These are phyloP conservation scores for Scleroderma citrinum DNA, from an alignment of 768 basidiomycete species.

Conservation along the genomic window DNA sequence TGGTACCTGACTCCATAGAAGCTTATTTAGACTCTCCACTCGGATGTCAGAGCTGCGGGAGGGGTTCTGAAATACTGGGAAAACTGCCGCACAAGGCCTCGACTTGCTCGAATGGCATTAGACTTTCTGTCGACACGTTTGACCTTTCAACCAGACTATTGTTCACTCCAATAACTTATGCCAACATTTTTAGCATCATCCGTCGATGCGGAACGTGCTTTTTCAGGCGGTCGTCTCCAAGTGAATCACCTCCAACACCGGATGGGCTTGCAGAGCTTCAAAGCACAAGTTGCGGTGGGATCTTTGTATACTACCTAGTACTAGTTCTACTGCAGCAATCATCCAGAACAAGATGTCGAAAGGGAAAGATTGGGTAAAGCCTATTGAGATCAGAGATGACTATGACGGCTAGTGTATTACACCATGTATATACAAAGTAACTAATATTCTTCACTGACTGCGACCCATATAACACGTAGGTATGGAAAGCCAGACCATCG, in stretches of 20 bases:
- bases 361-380: background rate
- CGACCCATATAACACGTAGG: no score
- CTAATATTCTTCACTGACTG: no score
- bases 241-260: slow-evolving; percentile 30
- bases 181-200: slow-evolving; percentile 1
- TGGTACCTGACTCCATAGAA: background rate
- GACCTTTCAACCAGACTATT: background rate
- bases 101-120: slow-evolving; percentile 19
- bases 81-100: slow-evolving; percentile 3
- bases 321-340: background rate
- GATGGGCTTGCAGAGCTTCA: slow-evolving; percentile 31
- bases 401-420: background rate
- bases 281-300: slow-evolving; percentile 27
- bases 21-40: slow-evolving; percentile 4
- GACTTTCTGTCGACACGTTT: slow-evolving; percentile 23
- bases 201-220: slow-evolving; percentile 31
- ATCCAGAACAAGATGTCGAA: background rate
- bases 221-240: slow-evolving; percentile 27
- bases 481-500: no score
- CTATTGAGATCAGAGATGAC: background rate
- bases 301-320: slow-evolving; percentile 25
- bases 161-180: background rate
- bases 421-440: background rate
- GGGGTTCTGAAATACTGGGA: slow-evolving; percentile 12
- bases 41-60: slow-evolving; percentile 5